phyloP scores from a whole-genome alignment of 129 eudicot species.

The Tagetes patula region DNA sequence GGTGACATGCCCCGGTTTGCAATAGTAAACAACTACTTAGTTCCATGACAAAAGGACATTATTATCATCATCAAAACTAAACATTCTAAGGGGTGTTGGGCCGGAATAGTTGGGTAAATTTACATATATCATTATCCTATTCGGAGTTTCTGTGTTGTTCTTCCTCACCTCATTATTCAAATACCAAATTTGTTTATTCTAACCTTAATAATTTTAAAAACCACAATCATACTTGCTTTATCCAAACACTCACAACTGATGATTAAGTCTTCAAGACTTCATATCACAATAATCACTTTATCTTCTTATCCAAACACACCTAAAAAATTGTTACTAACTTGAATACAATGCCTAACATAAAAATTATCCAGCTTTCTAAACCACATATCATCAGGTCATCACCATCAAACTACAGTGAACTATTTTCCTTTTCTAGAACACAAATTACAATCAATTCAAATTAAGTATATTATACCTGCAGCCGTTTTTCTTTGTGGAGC shows the following conservation, averaged over 20 bases:
- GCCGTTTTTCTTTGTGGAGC: constrained; percentile 60
- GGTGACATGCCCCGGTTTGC: background rate
- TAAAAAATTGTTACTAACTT: background rate
- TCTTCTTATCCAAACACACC: too few species aligned
- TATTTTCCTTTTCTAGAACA: too few species aligned
- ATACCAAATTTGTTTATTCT: background rate
- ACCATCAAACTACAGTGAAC: too few species aligned
- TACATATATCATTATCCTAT: background rate
- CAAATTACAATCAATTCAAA: constrained; percentile 7
- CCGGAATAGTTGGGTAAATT: background rate
- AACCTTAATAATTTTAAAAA: background rate
- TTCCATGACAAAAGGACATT: background rate
- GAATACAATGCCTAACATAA: background rate
- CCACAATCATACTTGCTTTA: background rate
- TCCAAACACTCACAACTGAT: background rate
- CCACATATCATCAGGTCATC: too few species aligned
- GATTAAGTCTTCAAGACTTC: background rate
- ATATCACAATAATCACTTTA: too few species aligned
- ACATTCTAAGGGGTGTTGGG: background rate
- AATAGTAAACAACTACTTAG: constrained; percentile 2
- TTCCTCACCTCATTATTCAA: background rate
- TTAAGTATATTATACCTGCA: constrained; percentile 61
- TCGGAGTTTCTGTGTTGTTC: too few species aligned
- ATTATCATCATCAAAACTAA: background rate
- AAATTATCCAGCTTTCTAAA: too few species aligned